Base-by-base conservation (phyloP, 2,329 filamentous ascomycete species). In the Venturia oleaginea region DNA sequence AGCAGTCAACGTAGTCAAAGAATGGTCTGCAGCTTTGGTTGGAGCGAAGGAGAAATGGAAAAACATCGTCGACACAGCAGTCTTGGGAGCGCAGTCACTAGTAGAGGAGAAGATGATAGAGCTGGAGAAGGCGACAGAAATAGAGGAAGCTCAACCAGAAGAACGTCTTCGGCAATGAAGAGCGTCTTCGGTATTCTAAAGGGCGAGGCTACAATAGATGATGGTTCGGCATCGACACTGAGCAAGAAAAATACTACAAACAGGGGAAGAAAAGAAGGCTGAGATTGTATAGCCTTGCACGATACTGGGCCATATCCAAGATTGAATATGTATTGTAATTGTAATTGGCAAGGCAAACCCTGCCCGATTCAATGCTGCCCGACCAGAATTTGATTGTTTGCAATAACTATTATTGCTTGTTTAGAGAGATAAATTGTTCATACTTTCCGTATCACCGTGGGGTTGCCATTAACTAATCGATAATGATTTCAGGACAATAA, bases 1-100 rank as follows among this genome's bases (percentile, higher is more conserved):
- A 24, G 64, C 64, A 32, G 37, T 62, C n/a, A 27, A 55, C 2
- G 7, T 48, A 22, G 59, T 46, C 13, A 59, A 27, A 34, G 32
- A n/a, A 30, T 64, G 63, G 63, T 5, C 40, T 17, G 37, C 30
- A 27, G 34, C 37, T 32, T 30, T 61, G 38, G n/a, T 55, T 5
- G 27, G 59, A 46, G 48, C 43, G 42, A 62, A 43, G 60, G 38
- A 62, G 30, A 22, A 46, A 19, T 40, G 42, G 34, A 60, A 43
- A 15, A 34, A 55, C 6, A 55, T 55, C 19, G 13, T 55, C 51
- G 27, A 55, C n/a, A 55, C 51, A 10, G 27, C 51, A 15, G 30
- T 19, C 17, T 34, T 30, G 17, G 51, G 51, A 34, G 10, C 51
- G n/a, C 51, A 55, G 6, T 34, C 51, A 11, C 51, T 30, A n/a